Evolutionary conservation across 192 early-diverging fungal species (phyloP), one percentile per base, ranked within the genome.

Genomic region (Backusella morwellensis): DNA sequence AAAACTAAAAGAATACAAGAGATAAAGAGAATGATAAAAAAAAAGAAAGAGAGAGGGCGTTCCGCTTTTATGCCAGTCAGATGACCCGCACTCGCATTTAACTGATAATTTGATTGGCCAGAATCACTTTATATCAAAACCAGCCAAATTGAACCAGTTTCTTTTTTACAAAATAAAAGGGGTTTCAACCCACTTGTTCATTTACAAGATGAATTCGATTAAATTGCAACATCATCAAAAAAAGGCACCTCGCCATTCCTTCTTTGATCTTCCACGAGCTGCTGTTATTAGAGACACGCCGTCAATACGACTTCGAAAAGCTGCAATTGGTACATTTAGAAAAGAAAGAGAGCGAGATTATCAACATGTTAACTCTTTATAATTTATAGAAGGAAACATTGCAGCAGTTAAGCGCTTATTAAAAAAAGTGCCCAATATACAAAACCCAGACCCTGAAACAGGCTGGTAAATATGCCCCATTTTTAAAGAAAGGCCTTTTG

Each of bases 381-480:
- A 67, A 40, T 56, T 52, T 32, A 59, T 70, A 78, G 82, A 84
- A 9, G 82, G 82, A 15, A 84, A 84, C 50, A 75, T 84, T 40
- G 59, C 73, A 56, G 82, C 79, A 47, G 77, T 84, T 3, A 80
- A 78, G 36, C 67, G 82, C 4, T 68, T 84, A n/a, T 47, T 78
- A 3, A 77, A 66, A 40, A 80, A 78, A 75, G 78, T 80, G 0
- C 23, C 42, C 2, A 80, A 80, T 68, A 80, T 84, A 44, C 82
- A 84, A 63, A 80, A 80, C 32, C 76, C 76, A 63, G 82, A 84
- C 32, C 78, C 82, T 21, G 79, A 78, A 29, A 84, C 77, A 70
- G 79, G 79, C 40, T 78, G 74, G 82, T 84, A 78, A 66, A 75
- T 32, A 38, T 21, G 38, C 11, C 4, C 15, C 21, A 3, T 50